phyloP scores from a whole-genome alignment of 441 rosid species.

The Omphalea diandra region DNA sequence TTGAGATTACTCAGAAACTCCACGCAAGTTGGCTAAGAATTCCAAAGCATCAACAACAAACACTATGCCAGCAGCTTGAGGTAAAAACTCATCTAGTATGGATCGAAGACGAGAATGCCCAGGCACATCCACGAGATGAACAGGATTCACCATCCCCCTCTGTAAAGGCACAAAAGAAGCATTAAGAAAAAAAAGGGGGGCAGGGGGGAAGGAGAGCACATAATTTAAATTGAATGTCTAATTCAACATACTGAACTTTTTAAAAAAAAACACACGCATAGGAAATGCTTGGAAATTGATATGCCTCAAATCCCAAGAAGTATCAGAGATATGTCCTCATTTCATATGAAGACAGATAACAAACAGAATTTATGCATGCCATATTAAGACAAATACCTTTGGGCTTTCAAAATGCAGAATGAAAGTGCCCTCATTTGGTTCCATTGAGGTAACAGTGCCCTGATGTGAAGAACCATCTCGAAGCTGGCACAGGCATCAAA shows the following conservation, averaged over 20 bases:
- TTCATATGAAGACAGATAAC: not conserved
- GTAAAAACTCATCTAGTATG: slow-evolving; percentile 74
- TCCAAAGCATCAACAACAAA: slow-evolving; percentile 85
- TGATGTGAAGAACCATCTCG: slow-evolving; percentile 85
- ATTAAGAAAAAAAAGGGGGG: not conserved
- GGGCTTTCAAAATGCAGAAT: slow-evolving; percentile 59
- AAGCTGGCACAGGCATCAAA: slow-evolving; percentile 49
- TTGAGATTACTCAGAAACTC: slow-evolving; percentile 66
- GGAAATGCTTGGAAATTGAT: not conserved
- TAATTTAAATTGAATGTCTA: not conserved
- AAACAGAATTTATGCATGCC: slow-evolving; percentile 16
- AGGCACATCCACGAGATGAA: slow-evolving; percentile 90
- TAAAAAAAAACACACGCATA: not conserved
- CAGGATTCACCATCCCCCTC: slow-evolving; percentile 70
- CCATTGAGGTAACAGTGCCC: slow-evolving; percentile 89
- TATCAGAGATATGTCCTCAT: not conserved
- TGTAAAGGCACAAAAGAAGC: slow-evolving; percentile 22
- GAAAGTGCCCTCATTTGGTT: slow-evolving; percentile 79
- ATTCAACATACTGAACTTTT: not conserved
- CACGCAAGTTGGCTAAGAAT: slow-evolving; percentile 68
- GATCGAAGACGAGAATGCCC: slow-evolving; percentile 85
- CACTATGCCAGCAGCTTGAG: slow-evolving; percentile 83
- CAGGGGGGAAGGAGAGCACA: not conserved
- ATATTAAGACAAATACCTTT: slow-evolving; percentile 43
- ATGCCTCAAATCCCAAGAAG: not conserved